These are phyloP conservation scores for Rhodotorula sp. DNA, from an alignment of 1,284 basidiomycete species.

Conservation along the genomic window DNA sequence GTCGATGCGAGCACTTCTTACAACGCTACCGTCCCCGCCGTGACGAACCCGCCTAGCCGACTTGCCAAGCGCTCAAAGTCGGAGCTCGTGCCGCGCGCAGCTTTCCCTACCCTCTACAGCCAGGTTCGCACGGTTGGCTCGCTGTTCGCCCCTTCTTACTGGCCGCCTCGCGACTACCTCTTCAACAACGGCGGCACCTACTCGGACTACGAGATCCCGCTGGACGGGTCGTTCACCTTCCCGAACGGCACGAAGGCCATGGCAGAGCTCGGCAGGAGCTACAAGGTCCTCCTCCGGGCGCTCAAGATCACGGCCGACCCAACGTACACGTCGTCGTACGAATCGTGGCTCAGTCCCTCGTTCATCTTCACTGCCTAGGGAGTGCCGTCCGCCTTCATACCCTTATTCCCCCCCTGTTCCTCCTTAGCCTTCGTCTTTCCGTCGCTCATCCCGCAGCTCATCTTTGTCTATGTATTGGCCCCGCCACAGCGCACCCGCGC, in stretches of 20 bases:
- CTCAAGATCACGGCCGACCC: constrained; percentile 37
- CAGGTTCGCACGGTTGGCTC: constrained; percentile 19
- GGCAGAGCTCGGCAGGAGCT: constrained; percentile 12
- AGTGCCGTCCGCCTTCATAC: neutral
- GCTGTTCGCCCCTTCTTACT: constrained; percentile 12
- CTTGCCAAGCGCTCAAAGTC: constrained; percentile 18
- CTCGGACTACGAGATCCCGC: constrained; percentile 22
- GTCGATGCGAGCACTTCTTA: constrained; percentile 28
- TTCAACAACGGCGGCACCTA: constrained; percentile 9
- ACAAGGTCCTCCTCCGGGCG: constrained; percentile 34
- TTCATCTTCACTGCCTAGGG: neutral
- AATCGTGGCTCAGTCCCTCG: constrained; percentile 32
- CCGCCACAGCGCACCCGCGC: too few species aligned
- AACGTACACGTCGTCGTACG: constrained; percentile 19
- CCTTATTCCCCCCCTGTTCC: neutral
- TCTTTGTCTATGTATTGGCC: neutral
- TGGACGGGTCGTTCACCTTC: constrained; percentile 24
- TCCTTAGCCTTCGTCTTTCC: neutral
- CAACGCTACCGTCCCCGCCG: constrained; percentile 20
- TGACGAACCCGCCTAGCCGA: constrained; percentile 17
- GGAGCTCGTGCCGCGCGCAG: constrained; percentile 6
- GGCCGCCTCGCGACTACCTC: constrained; percentile 28
- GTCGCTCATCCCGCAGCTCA: neutral
- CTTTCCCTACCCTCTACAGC: constrained; percentile 13
- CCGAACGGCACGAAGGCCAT: constrained; percentile 1